These are phyloP conservation scores for Allium fistulosum DNA, from an alignment of 106 monocot genomes.

Conservation along the genomic window DNA sequence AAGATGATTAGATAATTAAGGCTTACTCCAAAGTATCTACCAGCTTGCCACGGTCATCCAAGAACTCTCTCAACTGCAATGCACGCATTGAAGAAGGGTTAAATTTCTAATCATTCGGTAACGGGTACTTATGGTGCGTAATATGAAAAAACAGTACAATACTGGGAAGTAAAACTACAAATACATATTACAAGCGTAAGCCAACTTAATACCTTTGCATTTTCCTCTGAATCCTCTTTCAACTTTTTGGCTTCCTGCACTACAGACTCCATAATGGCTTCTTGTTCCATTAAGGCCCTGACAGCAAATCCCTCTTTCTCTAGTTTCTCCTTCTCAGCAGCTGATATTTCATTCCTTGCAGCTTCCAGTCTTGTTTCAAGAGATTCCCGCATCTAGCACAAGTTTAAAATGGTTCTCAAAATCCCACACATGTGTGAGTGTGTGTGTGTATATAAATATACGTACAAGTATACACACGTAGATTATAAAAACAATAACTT, in stretches of 20 bases:
- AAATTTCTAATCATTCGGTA: not conserved
- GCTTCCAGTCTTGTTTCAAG: slow-evolving; percentile 47
- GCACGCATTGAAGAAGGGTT: not conserved
- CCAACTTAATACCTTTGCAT: slow-evolving; percentile 49
- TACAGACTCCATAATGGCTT: slow-evolving; percentile 39
- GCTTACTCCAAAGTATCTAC: slow-evolving; percentile 81
- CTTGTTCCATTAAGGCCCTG: slow-evolving; percentile 45
- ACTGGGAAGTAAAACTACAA: not conserved
- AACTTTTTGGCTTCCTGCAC: slow-evolving; percentile 58
- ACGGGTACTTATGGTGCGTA: too few species aligned
- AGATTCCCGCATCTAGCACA: slow-evolving; percentile 36
- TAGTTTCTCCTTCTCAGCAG: slow-evolving; percentile 45
- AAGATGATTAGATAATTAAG: not conserved
- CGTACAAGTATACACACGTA: not conserved
- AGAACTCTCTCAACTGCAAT: slow-evolving; percentile 79
- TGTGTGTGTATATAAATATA: not conserved
- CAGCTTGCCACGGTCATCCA: slow-evolving; percentile 47
- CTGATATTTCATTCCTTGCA: slow-evolving; percentile 42
- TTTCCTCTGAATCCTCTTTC: slow-evolving; percentile 57
- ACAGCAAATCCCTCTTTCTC: slow-evolving; percentile 42
- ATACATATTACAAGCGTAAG: not conserved
- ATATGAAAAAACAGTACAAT: not conserved
- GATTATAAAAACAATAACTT: not conserved
- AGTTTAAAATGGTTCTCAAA: not conserved
- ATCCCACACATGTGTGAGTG: not conserved